These are phyloP conservation scores for Lepraria neglecta DNA, from an alignment of 495 filamentous ascomycete genomes.

Conservation along the genomic window DNA sequence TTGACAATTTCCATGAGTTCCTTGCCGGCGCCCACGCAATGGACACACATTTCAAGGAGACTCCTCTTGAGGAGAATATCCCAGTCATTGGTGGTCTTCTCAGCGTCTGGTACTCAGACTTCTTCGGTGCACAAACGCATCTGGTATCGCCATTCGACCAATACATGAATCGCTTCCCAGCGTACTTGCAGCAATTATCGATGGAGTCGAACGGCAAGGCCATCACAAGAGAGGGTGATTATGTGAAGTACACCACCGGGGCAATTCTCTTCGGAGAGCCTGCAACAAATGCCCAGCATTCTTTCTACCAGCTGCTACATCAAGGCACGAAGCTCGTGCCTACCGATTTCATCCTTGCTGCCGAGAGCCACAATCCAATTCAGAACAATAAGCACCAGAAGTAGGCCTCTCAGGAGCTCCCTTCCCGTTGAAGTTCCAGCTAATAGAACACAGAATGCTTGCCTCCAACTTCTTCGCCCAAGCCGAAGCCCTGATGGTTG, in stretches of 20 bases:
- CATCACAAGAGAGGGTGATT: constrained; percentile 80
- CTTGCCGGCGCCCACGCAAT: constrained; percentile 91
- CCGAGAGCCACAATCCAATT: constrained; percentile 92
- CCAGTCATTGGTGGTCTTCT: constrained; percentile 85
- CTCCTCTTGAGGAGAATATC: constrained; percentile 91
- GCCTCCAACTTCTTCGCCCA: constrained; percentile 98
- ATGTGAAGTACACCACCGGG: constrained; percentile 95
- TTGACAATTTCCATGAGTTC: constrained; percentile 96
- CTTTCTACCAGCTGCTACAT: constrained; percentile 98
- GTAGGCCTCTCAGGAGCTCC: constrained; percentile 31
- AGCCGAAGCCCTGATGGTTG: constrained; percentile 96
- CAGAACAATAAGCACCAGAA: constrained; percentile 89
- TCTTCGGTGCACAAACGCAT: constrained; percentile 96
- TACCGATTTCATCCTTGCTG: constrained; percentile 93
- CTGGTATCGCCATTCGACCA: constrained; percentile 97
- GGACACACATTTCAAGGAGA: constrained; percentile 93
- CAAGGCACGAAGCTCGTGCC: constrained; percentile 99
- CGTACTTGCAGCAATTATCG: constrained; percentile 96
- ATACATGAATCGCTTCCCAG: constrained; percentile 97
- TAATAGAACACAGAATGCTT: constrained; percentile 59
- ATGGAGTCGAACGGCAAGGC: constrained; percentile 99
- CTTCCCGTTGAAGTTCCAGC: constrained; percentile 4
- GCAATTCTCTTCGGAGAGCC: constrained; percentile 95
- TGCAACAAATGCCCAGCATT: constrained; percentile 98
- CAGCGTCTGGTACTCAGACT: constrained; percentile 98